phyloP scores from a whole-genome alignment of 2,329 filamentous ascomycete species.

The Metarhizium humberi region DNA sequence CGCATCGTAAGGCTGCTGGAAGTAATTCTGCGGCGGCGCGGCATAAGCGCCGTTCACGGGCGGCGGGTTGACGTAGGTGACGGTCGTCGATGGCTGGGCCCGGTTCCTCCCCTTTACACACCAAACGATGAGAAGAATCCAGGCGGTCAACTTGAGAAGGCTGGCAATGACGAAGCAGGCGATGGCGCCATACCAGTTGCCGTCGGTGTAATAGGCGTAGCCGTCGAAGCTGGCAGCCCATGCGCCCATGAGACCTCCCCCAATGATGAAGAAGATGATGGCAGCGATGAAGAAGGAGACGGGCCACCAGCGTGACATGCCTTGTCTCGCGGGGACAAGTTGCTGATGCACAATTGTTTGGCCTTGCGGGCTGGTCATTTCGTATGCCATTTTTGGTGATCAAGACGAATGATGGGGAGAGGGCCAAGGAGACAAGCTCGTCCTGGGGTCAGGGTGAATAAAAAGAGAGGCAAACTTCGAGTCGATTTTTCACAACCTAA shows the following conservation, averaged over 20 bases:
- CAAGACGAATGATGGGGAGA: background rate
- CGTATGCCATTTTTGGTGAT: background rate
- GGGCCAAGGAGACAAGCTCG: background rate
- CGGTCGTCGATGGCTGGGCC: background rate
- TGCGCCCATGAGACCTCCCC: conserved; percentile 1
- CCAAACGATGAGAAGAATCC: conserved; percentile 2
- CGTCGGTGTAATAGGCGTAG: background rate
- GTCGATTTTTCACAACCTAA: background rate
- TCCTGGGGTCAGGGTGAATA: background rate
- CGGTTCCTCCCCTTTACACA: background rate
- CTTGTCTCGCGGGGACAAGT: background rate
- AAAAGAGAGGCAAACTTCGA: background rate
- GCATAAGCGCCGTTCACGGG: background rate
- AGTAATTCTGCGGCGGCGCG: background rate
- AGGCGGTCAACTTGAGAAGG: conserved; percentile 1
- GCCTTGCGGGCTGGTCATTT: background rate
- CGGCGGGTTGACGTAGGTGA: background rate
- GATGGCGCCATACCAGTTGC: background rate
- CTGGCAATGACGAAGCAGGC: conserved; percentile 2
- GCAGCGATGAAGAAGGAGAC: background rate
- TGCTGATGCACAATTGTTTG: background rate
- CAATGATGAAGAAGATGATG: conserved; percentile 1
- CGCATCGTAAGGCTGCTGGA: background rate
- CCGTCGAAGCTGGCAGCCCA: background rate
- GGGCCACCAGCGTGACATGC: conserved; percentile 3